Base-by-base conservation (phyloP, 2,329 filamentous ascomycete species). In the Rugonectria rugulosa region DNA sequence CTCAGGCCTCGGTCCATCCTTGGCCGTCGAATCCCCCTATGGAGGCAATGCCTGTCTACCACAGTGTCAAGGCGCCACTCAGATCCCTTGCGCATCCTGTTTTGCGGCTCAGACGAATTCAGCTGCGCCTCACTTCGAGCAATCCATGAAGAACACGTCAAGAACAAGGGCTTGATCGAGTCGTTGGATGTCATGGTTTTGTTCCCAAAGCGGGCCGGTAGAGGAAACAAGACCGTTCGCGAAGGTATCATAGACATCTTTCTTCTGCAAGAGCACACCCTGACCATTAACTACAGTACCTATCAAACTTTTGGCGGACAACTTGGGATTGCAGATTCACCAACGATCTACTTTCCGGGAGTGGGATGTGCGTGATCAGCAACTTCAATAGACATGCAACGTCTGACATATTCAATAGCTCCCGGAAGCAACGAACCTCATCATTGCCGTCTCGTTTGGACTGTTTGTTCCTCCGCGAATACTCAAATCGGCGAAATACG, bases 391-490 rank as follows among this genome's bases (percentile, higher is more conserved):
- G n/a, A 14, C 3, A n/a, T 37, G 12, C 11, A 15, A 11, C 45
- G 23, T 40, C 58, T 66, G 27, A 57, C 24, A 38, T 19, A 27
- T 14, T 10, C 17, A 17, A 23, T 61, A 88, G 81, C 81, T 88
- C 27, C 88, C 88, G 0, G 68, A 70, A 37, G 68, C 77, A 3
- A 86, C 87, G 62, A 92, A 97, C 71, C 79, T 99, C 55, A 83
- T 99, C 63, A 80, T 98, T 40, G 93, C 93, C 42, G 95, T 98
- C 5, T 98, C 95, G 0, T 99, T 98, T 74, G 95, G 95, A 3
- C 82, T 97, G 7, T 89, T 97, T 58, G 88, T 99, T 1, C 95
- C 95, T 1, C 81, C 83, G 1, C 82, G 91, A 5, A 85, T 98
- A 14, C 79, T 99, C 19, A 77, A 77, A 19, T 76, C 76, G 1